Evolutionary conservation across 345 rosid genomes (phyloP).

Genomic region (Fremontodendron californicum): DNA sequence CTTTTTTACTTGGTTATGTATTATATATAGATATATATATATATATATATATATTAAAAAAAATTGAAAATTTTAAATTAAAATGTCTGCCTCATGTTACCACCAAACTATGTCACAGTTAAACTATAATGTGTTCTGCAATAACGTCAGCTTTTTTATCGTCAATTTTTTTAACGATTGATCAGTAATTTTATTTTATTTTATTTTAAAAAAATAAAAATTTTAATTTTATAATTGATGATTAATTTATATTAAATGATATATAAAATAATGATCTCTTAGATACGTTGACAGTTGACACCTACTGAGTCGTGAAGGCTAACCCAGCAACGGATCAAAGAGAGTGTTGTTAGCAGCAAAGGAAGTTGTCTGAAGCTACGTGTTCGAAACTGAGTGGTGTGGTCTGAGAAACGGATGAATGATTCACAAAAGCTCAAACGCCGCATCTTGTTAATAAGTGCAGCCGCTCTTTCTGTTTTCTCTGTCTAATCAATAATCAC

Average conservation of each 20-base stretch:
- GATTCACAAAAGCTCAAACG: slow-evolving; percentile 27
- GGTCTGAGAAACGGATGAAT: slow-evolving; percentile 23
- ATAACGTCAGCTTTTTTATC: no score
- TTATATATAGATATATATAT: no score
- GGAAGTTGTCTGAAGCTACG: not conserved
- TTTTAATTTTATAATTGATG: no score
- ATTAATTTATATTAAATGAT: no score
- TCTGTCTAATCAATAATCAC: not conserved
- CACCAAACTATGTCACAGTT: not conserved
- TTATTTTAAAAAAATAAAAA: no score
- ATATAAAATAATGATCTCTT: no score
- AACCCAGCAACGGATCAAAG: not conserved
- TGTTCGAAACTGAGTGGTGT: not conserved
- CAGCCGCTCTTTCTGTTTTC: not conserved
- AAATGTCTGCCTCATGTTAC: not conserved
- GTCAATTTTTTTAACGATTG: no score
- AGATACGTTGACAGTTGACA: no score
- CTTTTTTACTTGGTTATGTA: not conserved
- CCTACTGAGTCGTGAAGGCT: not conserved
- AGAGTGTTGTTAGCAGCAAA: not conserved
- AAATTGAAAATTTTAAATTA: not conserved
- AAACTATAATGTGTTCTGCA: no score
- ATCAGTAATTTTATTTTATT: no score
- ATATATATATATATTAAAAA: no score
- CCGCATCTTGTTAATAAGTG: slow-evolving; percentile 1